A percentile compares a stretch with the other conserved stretches of the same genome.
Evolutionary conservation across 371 early-diverging fungal species (phyloP).

Genomic region (Lichtheimia hyalospora): DNA sequence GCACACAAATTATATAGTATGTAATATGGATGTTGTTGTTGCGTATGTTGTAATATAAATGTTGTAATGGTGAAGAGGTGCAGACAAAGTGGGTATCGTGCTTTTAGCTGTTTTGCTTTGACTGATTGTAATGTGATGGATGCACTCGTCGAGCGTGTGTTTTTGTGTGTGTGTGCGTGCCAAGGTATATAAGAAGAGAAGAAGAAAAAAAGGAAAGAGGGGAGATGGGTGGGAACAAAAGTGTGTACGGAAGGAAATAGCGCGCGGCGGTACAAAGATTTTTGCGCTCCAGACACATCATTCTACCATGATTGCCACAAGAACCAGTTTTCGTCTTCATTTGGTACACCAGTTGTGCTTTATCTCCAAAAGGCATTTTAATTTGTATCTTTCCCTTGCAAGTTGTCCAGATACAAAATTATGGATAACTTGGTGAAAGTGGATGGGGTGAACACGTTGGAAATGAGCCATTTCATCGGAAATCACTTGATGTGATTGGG

Average conservation of each 20-base stretch:
- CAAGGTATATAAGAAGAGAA: conserved; percentile 4
- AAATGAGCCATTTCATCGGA: conserved; percentile 50
- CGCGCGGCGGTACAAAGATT: conserved; percentile 5
- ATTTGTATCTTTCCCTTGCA: conserved; percentile 17
- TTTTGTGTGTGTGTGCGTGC: neutral
- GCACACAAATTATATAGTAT: no score
- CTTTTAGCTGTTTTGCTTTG: neutral
- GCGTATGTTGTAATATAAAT: neutral
- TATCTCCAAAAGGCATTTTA: conserved; percentile 16
- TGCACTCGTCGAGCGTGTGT: neutral
- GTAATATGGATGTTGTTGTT: neutral
- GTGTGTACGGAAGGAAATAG: conserved; percentile 4
- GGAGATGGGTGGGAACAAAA: conserved; percentile 14
- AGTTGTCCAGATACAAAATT: conserved; percentile 11
- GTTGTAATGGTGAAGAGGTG: neutral
- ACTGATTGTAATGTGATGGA: neutral
- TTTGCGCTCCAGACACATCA: neutral
- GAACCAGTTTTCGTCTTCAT: conserved; percentile 12
- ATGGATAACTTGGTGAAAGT: conserved; percentile 2
- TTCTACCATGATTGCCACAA: conserved; percentile 10
- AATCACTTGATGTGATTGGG: conserved; percentile 41
- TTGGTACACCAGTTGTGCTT: conserved; percentile 3
- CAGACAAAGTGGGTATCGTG: conserved; percentile 1
- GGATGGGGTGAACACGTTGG: conserved; percentile 31
- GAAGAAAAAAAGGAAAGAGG: conserved; percentile 9